These are phyloP conservation scores for Claviceps africana DNA, from an alignment of 2,329 filamentous ascomycete species.

Conservation along the genomic window DNA sequence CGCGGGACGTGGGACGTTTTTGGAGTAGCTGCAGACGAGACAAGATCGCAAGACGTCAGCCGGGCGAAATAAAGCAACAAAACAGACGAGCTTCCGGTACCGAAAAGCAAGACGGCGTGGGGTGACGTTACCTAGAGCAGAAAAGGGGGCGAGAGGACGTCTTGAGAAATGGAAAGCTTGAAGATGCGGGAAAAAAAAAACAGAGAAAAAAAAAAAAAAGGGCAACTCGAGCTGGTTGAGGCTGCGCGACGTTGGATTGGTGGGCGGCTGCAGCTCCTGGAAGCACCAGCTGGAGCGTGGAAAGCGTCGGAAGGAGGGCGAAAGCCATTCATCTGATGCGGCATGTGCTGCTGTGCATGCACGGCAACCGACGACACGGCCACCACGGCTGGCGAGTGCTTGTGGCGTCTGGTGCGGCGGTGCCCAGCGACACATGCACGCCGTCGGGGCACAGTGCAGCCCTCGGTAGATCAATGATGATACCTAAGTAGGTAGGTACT, in stretches of 20 bases:
- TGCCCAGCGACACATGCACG: too few species aligned
- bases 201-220: background rate
- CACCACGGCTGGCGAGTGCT: background rate
- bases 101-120: background rate
- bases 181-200: too few species aligned
- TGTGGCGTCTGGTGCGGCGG: background rate
- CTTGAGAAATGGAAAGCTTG: slow-evolving; percentile 2
- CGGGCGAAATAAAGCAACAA: background rate
- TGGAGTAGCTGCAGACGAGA: background rate
- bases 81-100: background rate
- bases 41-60: background rate
- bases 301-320: slow-evolving; percentile 7
- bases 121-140: background rate
- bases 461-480: too few species aligned
- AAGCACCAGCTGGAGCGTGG: slow-evolving; percentile 1
- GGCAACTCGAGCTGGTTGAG: background rate
- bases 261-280: slow-evolving; percentile 1
- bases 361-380: background rate
- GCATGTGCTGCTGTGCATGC: background rate
- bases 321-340: background rate
- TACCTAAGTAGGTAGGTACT: too few species aligned
- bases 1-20: too few species aligned
- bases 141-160: background rate
- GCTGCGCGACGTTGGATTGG: slow-evolving; percentile 2
- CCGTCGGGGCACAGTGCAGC: too few species aligned